Evolutionary conservation across 257 asterid genomes (phyloP).

Genomic region (Nicotiana noctiflora): DNA sequence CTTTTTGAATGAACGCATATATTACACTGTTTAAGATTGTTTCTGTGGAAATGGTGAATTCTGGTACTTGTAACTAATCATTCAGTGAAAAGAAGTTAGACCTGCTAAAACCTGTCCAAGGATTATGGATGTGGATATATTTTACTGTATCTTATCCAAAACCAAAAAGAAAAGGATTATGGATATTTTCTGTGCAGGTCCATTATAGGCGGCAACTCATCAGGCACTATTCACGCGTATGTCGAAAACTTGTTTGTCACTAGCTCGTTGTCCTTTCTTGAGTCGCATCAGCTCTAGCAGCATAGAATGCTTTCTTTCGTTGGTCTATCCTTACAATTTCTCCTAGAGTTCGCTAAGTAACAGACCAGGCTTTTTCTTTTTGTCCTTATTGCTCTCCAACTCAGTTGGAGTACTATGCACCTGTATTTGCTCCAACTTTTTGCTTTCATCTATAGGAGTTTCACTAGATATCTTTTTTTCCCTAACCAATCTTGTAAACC

Average conservation of each 20-base stretch:
- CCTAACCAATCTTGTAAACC: background rate
- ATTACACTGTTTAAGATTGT: background rate
- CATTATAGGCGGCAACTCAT: background rate
- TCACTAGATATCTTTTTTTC: background rate
- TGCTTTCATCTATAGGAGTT: background rate
- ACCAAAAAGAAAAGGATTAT: background rate
- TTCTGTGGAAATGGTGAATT: background rate
- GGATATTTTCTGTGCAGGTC: background rate
- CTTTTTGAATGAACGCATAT: background rate
- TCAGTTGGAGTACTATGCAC: background rate
- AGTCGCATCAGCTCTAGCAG: background rate
- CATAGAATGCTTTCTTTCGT: background rate
- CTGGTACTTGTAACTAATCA: conserved; percentile 1
- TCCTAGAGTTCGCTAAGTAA: background rate
- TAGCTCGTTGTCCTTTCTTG: background rate
- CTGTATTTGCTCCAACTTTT: background rate
- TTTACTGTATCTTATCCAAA: background rate
- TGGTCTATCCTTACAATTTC: background rate
- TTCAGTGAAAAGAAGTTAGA: background rate
- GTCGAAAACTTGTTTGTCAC: background rate
- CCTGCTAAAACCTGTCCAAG: background rate
- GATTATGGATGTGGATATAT: background rate
- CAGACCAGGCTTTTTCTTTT: background rate
- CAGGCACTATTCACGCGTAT: background rate
- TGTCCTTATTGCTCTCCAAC: background rate